Conservation (phyloP, 306 rosid genomes). For the Senna tora region DNA sequence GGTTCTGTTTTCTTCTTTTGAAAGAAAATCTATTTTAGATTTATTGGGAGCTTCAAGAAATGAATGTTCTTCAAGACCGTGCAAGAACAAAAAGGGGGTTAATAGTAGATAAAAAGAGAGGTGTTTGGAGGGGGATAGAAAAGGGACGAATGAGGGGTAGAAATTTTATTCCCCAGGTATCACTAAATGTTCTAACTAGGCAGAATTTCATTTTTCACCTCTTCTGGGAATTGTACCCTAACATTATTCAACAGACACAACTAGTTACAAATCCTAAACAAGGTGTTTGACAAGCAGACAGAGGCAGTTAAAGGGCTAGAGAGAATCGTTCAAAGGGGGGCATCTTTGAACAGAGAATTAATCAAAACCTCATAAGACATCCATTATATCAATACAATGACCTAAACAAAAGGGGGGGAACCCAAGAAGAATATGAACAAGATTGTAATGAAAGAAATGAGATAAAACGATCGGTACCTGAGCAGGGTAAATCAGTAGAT, state of each 20-base stretch:
- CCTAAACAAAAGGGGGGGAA: background rate
- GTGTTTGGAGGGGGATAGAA: background rate
- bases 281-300: background rate
- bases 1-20: background rate
- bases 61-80: background rate
- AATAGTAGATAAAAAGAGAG: too few species aligned
- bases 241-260: background rate
- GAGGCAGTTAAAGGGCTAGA: background rate
- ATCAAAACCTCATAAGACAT: background rate
- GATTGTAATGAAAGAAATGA: background rate
- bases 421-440: background rate
- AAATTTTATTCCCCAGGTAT: background rate
- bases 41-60: background rate
- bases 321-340: background rate
- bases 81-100: background rate
- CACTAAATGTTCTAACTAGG: background rate
- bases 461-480: constrained; percentile 12
- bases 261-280: background rate
- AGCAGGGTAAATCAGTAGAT: background rate
- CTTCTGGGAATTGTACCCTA: background rate
- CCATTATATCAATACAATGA: background rate
- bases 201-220: background rate
- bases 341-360: background rate
- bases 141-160: background rate
- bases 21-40: background rate